Evolutionary conservation across 495 filamentous ascomycete genomes (phyloP).

Genomic region (Amorphotheca resinae): DNA sequence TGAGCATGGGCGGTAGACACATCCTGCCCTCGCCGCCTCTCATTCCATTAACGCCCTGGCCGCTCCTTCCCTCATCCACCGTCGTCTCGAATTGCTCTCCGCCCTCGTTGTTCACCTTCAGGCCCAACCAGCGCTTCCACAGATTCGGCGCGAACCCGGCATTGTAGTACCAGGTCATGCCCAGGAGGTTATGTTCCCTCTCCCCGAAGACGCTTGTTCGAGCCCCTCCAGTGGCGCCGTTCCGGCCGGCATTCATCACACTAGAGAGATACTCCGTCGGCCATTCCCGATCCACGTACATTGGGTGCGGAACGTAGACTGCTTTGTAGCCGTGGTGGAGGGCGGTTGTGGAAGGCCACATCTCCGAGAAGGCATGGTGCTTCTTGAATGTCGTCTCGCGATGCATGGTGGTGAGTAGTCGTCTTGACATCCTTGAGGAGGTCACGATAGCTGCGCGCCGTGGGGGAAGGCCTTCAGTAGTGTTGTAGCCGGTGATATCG

Average conservation of each 20-base stretch:
- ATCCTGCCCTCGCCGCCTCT: slow-evolving; percentile 62
- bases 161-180: slow-evolving; percentile 92
- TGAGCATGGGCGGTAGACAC: slow-evolving; percentile 83
- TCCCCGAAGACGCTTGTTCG: slow-evolving; percentile 69
- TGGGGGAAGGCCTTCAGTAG: slow-evolving; percentile 50
- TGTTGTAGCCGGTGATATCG: slow-evolving; percentile 86
- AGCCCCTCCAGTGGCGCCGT: slow-evolving; percentile 63
- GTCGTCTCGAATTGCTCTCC: slow-evolving; percentile 70
- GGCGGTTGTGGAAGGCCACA: slow-evolving; percentile 80
- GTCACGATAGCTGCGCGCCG: slow-evolving; percentile 85
- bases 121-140: slow-evolving; percentile 79
- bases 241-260: slow-evolving; percentile 73
- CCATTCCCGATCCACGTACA: slow-evolving; percentile 87
- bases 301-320: slow-evolving; percentile 82
- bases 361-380: slow-evolving; percentile 89
- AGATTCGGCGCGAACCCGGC: slow-evolving; percentile 71
- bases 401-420: slow-evolving; percentile 81
- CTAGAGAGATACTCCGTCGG: slow-evolving; percentile 65
- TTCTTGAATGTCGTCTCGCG: slow-evolving; percentile 66
- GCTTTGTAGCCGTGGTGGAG: slow-evolving; percentile 94
- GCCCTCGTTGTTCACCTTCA: slow-evolving; percentile 72
- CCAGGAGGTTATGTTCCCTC: slow-evolving; percentile 78
- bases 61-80: slow-evolving; percentile 39
- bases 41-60: slow-evolving; percentile 34
- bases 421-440: slow-evolving; percentile 66